Base-by-base conservation (phyloP, 1,139 yeast genomes). In the Candida sanyaensis region DNA sequence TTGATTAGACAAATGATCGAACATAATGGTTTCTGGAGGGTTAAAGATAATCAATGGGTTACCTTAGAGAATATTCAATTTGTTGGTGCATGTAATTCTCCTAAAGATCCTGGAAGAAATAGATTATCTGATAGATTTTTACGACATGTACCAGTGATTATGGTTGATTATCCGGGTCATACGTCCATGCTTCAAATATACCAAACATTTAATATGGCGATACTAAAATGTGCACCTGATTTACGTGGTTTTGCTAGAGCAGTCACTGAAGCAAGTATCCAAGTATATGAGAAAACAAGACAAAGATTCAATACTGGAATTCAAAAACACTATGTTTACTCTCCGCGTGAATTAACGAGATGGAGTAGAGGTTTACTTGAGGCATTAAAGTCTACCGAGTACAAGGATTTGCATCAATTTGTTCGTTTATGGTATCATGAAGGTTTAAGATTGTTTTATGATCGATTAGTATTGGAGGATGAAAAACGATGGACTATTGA, bases 71-170 rank as follows among this genome's bases (percentile, higher is more conserved):
- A 83, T 45, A 74, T 93, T 36, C 96, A 88, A 60, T 79, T 93
- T 68, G 96, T 92, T 10, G 98, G 96, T 6, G 98, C 99, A 0
- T 93, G 98, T 64, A 93, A 93, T 59, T 93, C 97, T 1, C 86
- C 97, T 0, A 74, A 83, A 1, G 96, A 89, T 64, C 81, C 83
- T 2, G 97, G 97, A 0, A 76, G 99, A 55, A 72, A 77, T 13
- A 64, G 63, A 3, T 63, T 93, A 32, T 70, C 83, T 1, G 63
- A 71, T n/a, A 70, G 97, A 45, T 86, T 92, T 58, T 65, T 88
- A 43, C 75, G 96, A 8, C 95, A 86, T 58, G 75, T 81, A 5
- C 69, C 86, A 1, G 73, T 90, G 6, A 58, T 93, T 0, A 79
- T 84, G 80, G 88, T 92, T 6, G 96, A 86, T 55, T 87, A 91